Conservation (phyloP, 1,284 basidiomycete species). For the Apiotrichum akiyoshidainum region DNA sequence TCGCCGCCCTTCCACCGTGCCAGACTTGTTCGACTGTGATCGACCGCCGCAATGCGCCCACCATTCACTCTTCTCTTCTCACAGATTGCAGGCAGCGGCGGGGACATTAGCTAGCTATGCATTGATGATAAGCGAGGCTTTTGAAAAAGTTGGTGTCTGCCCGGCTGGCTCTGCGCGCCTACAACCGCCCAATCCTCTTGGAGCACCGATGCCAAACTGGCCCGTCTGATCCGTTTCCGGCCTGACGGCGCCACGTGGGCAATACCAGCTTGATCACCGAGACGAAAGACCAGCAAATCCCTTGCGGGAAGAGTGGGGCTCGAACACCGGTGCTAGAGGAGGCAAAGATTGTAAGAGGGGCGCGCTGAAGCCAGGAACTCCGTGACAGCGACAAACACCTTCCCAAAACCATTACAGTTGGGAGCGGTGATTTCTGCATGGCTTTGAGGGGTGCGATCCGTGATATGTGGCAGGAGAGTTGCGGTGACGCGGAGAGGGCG, state of each 20-base stretch:
- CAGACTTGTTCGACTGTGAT: no score
- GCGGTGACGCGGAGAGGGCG: no score
- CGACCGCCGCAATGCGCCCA: no score
- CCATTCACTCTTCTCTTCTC: no score
- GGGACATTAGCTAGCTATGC: no score
- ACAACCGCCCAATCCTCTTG: constrained; percentile 46
- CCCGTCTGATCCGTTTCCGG: constrained; percentile 50
- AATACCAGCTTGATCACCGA: constrained; percentile 47
- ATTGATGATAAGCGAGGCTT: no score
- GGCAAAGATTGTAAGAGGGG: constrained; percentile 35
- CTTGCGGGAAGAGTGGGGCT: constrained; percentile 43
- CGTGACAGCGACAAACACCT: constrained; percentile 42
- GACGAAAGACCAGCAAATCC: constrained; percentile 27
- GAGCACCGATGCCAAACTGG: constrained; percentile 46
- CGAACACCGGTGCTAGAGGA: constrained; percentile 50
- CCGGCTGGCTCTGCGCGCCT: constrained; percentile 48
- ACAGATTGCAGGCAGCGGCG: no score
- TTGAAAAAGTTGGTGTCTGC: constrained; percentile 47
- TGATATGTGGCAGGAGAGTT: no score
- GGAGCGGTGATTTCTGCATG: no score
- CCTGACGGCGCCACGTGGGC: constrained; percentile 31
- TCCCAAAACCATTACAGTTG: constrained; percentile 46
- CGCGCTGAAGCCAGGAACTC: constrained; percentile 45
- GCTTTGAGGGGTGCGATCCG: no score
- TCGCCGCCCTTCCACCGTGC: no score